These are phyloP conservation scores for Megacollybia marginata DNA, from an alignment of 768 basidiomycete species.

Conservation along the genomic window DNA sequence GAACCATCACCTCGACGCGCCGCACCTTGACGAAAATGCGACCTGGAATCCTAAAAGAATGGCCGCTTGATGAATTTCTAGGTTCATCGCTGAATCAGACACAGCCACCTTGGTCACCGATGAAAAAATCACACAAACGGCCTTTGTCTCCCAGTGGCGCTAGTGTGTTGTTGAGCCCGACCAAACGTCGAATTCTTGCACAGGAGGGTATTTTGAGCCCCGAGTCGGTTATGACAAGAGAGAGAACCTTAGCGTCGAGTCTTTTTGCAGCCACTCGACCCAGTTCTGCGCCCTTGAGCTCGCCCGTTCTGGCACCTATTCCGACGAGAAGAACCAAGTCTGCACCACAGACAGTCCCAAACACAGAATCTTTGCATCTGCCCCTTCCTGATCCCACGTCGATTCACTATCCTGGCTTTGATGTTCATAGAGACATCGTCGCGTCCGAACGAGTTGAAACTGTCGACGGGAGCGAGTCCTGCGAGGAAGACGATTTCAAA, in stretches of 20 bases:
- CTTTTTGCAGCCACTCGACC: conserved; percentile 34
- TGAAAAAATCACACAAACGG: conserved; percentile 45
- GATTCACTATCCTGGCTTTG: conserved; percentile 63
- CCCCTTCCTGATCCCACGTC: conserved; percentile 43
- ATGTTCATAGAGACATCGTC: conserved; percentile 42
- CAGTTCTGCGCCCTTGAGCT: conserved; percentile 22
- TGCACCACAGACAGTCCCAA: not conserved
- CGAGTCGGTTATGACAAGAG: conserved; percentile 27
- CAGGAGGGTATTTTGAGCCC: conserved; percentile 41
- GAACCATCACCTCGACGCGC: conserved; percentile 3
- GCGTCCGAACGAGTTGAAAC: conserved; percentile 4
- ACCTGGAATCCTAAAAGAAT: conserved; percentile 52
- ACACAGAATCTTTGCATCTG: conserved; percentile 4
- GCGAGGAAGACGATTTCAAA: conserved; percentile 36
- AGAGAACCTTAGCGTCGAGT: conserved; percentile 31
- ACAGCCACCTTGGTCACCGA: conserved; percentile 17
- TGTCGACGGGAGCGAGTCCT: conserved; percentile 6
- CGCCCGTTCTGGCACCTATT: not conserved
- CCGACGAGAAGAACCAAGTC: not conserved
- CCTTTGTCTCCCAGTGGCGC: conserved; percentile 47
- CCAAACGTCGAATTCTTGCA: conserved; percentile 61
- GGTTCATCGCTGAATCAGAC: conserved; percentile 21
- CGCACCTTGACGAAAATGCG: conserved; percentile 8
- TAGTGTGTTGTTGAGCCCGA: conserved; percentile 45
- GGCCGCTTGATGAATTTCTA: conserved; percentile 52